These are phyloP conservation scores for Dacryopinax primogenitus DNA, from an alignment of 768 basidiomycete genomes.

Conservation along the genomic window DNA sequence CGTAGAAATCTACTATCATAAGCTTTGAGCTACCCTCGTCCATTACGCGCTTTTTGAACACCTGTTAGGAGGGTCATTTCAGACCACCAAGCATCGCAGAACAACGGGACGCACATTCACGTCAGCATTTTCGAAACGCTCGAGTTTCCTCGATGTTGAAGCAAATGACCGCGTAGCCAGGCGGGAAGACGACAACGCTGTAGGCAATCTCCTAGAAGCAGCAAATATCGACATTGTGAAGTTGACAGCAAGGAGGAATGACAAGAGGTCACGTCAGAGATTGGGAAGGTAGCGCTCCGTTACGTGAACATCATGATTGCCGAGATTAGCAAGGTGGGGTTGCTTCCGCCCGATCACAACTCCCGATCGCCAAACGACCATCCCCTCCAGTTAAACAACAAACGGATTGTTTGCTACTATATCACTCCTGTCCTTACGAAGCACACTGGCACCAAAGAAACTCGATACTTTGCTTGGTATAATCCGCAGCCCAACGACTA, in stretches of 20 bases:
- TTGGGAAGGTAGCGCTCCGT: not conserved
- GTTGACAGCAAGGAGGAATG: not conserved
- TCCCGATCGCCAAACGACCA: constrained; percentile 8
- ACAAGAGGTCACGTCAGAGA: not conserved
- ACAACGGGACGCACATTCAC: not conserved
- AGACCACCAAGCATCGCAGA: not conserved
- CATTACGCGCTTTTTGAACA: constrained; percentile 11
- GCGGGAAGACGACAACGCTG: not conserved
- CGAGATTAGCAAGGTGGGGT: too few relatives aligned
- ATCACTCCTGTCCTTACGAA: too few relatives aligned
- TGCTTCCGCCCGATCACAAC: constrained; percentile 2
- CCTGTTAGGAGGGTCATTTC: not conserved
- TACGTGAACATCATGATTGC: too few relatives aligned
- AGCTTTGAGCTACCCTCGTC: constrained; percentile 28
- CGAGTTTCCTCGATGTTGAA: not conserved
- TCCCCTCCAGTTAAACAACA: too few relatives aligned
- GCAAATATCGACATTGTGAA: not conserved
- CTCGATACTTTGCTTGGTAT: too few relatives aligned
- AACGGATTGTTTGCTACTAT: too few relatives aligned
- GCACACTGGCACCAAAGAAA: too few relatives aligned
- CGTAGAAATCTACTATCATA: constrained; percentile 67
- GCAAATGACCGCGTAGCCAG: not conserved
- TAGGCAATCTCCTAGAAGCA: not conserved
- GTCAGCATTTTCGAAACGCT: not conserved
- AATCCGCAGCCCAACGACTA: not conserved